Conservation (phyloP, 345 rosid genomes). For the Populus nigra region DNA sequence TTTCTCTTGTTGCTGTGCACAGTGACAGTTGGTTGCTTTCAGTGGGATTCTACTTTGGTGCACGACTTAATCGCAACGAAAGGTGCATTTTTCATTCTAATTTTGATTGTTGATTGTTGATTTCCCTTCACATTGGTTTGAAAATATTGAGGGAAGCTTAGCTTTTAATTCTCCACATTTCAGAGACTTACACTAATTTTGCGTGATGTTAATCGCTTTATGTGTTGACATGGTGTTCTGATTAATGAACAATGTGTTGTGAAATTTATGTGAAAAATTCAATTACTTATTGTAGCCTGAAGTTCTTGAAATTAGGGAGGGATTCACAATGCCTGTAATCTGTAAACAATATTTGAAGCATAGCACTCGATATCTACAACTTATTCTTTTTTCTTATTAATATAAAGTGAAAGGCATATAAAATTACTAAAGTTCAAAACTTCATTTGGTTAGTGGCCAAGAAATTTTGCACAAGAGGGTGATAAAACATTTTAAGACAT, state of each 20-base stretch:
- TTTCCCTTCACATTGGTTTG: neutral
- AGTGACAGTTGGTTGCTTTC: constrained; percentile 31
- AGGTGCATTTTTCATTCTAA: constrained; percentile 7
- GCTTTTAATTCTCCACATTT: neutral
- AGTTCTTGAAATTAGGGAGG: too few relatives aligned
- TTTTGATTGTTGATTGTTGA: neutral
- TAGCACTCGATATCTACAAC: neutral
- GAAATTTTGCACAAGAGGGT: neutral
- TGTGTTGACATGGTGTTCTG: neutral
- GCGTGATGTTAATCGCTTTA: neutral
- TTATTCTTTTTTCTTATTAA: neutral
- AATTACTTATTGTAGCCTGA: neutral
- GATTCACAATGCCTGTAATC: too few relatives aligned
- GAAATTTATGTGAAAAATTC: neutral
- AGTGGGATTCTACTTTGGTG: constrained; percentile 26
- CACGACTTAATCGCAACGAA: constrained; percentile 22
- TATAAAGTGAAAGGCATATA: neutral
- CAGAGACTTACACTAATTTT: neutral
- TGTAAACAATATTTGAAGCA: neutral
- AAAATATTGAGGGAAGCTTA: neutral
- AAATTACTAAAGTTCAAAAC: neutral
- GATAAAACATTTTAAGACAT: neutral
- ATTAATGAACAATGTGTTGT: neutral
- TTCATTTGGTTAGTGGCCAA: neutral
- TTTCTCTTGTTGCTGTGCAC: constrained; percentile 30